Evolutionary conservation across 2,329 filamentous ascomycete species (phyloP).

Genomic region (Elsinoe ampelina): DNA sequence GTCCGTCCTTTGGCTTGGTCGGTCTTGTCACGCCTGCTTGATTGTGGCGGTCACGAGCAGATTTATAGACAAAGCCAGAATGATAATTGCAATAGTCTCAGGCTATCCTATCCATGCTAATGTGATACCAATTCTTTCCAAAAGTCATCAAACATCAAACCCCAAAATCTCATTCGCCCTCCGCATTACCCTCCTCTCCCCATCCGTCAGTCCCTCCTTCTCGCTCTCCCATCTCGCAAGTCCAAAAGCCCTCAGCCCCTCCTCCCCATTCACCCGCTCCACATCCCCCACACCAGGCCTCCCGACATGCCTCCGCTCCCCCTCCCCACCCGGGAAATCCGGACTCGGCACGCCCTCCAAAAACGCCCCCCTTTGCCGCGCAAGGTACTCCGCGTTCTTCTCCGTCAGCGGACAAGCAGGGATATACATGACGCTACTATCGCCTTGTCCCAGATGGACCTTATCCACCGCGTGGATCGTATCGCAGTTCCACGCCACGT

Average conservation of each 20-base stretch:
- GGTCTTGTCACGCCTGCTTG: not conserved
- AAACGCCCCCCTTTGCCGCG: slow-evolving; percentile 62
- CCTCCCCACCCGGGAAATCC: slow-evolving; percentile 50
- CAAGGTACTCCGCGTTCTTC: slow-evolving; percentile 61
- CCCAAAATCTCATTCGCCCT: slow-evolving; percentile 47
- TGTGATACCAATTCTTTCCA: too few species aligned
- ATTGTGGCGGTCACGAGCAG: not conserved
- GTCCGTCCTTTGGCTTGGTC: not conserved
- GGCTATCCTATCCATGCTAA: not conserved
- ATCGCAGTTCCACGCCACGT: slow-evolving; percentile 66
- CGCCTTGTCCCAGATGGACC: slow-evolving; percentile 58
- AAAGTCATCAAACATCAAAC: slow-evolving; percentile 28
- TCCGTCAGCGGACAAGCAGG: slow-evolving; percentile 75
- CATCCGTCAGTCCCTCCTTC: slow-evolving; percentile 37
- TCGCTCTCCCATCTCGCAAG: slow-evolving; percentile 41
- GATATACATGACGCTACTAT: slow-evolving; percentile 84
- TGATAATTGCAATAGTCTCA: slow-evolving; percentile 2
- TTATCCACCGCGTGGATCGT: slow-evolving; percentile 75
- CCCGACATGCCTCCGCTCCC: slow-evolving; percentile 47
- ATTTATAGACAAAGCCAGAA: slow-evolving; percentile 13
- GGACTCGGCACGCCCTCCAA: slow-evolving; percentile 45
- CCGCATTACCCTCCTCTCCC: slow-evolving; percentile 44
- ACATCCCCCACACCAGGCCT: slow-evolving; percentile 33
- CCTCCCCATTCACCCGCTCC: slow-evolving; percentile 18
- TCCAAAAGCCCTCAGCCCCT: slow-evolving; percentile 47